Conservation (phyloP, 768 basidiomycete species). For the Ramaria sp. region DNA sequence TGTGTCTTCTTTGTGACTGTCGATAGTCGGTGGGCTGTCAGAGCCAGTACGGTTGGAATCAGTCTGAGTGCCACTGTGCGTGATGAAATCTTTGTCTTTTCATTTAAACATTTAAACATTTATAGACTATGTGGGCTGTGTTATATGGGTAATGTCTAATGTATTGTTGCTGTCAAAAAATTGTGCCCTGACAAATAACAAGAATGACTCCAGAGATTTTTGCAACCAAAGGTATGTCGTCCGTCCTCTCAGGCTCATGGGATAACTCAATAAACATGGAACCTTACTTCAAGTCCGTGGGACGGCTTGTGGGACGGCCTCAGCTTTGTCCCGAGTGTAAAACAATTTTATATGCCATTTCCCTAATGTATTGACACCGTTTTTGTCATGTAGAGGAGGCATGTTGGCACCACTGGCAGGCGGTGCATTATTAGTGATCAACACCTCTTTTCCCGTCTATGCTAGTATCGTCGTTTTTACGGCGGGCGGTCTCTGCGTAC, state of each 20-base stretch:
- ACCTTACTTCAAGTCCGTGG: slow-evolving; percentile 48
- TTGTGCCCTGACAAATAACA: not conserved
- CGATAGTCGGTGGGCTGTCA: slow-evolving; percentile 43
- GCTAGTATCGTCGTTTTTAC: slow-evolving; percentile 57
- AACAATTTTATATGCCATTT: slow-evolving; percentile 18
- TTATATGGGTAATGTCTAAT: slow-evolving; percentile 46
- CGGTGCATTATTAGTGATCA: slow-evolving; percentile 56
- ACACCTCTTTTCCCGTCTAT: slow-evolving; percentile 67
- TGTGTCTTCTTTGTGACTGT: slow-evolving; percentile 62
- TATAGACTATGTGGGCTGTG: slow-evolving; percentile 78
- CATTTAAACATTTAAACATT: not conserved
- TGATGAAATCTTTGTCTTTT: not conserved
- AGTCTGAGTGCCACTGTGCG: slow-evolving; percentile 64
- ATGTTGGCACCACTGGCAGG: slow-evolving; percentile 83
- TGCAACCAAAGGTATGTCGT: slow-evolving; percentile 54
- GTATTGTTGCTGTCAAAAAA: not conserved
- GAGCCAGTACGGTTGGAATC: slow-evolving; percentile 64
- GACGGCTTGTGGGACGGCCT: slow-evolving; percentile 81
- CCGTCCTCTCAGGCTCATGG: not conserved
- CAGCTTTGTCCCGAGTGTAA: slow-evolving; percentile 75
- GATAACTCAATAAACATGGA: not conserved
- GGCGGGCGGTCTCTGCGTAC: slow-evolving; percentile 50
- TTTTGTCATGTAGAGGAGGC: slow-evolving; percentile 48
- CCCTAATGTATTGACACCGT: slow-evolving; percentile 4
- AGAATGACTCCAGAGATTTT: slow-evolving; percentile 15